A percentile compares a stretch with the other conserved stretches of the same genome.
phyloP scores from a whole-genome alignment of 768 basidiomycete genomes.

The Suillus paluster region DNA sequence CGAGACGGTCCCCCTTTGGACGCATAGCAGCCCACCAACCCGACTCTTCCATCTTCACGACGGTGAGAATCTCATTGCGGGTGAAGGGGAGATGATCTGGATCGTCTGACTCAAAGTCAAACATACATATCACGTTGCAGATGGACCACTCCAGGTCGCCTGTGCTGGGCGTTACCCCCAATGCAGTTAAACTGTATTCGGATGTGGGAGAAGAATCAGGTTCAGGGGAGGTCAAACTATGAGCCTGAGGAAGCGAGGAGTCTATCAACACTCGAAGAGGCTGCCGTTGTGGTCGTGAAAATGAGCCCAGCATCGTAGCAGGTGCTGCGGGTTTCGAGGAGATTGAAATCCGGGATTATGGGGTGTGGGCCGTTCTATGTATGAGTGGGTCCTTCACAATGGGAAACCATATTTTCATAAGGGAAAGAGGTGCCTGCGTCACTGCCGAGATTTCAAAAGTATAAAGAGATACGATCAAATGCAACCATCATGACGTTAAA shows the following conservation, averaged over 20 bases:
- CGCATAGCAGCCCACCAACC: slow-evolving; percentile 87
- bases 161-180: slow-evolving; percentile 35
- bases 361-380: not conserved
- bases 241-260: slow-evolving; percentile 37
- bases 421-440: slow-evolving; percentile 39
- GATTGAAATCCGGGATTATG: not conserved
- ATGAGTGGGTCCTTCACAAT: not conserved
- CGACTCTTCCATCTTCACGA: slow-evolving; percentile 69
- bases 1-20: slow-evolving; percentile 52
- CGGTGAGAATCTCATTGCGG: slow-evolving; percentile 67
- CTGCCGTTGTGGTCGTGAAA: slow-evolving; percentile 16
- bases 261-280: slow-evolving; percentile 38
- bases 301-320: slow-evolving; percentile 10
- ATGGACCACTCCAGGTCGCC: slow-evolving; percentile 39
- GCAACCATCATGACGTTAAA: slow-evolving; percentile 16
- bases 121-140: slow-evolving; percentile 56
- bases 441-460: not conserved
- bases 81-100: slow-evolving; percentile 62
- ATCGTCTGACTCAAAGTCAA: slow-evolving; percentile 70
- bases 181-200: slow-evolving; percentile 10
- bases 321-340: not conserved
- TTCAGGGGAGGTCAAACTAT: slow-evolving; percentile 39
- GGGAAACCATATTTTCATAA: not conserved
- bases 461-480: slow-evolving; percentile 15
- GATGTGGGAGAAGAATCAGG: slow-evolving; percentile 22